A percentile compares a stretch with the other conserved stretches of the same genome.
Conservation (phyloP, 2,329 filamentous ascomycete species). For the Epichloe amarillans region DNA sequence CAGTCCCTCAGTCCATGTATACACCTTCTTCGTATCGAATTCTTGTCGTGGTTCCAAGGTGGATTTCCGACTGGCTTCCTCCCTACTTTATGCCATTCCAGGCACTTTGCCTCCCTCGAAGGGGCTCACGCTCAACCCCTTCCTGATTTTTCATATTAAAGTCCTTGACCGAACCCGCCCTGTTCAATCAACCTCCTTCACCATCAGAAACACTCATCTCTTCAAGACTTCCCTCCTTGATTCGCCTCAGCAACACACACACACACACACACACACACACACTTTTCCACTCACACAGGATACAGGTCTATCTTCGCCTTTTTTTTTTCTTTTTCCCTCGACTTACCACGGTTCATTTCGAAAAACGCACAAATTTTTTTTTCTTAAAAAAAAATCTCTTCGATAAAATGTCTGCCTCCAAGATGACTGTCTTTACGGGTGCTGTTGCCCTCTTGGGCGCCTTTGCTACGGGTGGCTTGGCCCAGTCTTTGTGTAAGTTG, state of each 20-base stretch:
- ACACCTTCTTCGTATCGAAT: background rate
- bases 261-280: background rate
- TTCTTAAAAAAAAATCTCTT: too few species aligned
- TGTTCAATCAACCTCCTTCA: background rate
- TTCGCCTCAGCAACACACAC: background rate
- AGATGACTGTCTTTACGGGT: constrained; percentile 14
- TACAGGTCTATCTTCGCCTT: too few species aligned
- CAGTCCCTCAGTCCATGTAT: background rate
- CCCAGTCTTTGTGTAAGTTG: constrained; percentile 11
- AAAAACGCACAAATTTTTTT: too few species aligned
- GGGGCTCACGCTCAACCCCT: background rate
- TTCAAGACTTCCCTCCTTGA: background rate
- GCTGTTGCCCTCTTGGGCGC: constrained; percentile 12
- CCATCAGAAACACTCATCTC: background rate
- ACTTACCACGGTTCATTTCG: background rate
- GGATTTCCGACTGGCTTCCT: background rate
- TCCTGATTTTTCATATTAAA: background rate
- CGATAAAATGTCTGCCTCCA: constrained; percentile 15
- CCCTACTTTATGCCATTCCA: background rate
- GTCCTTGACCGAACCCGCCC: background rate
- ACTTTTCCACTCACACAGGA: background rate
- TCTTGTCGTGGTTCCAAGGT: background rate
- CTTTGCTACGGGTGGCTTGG: constrained; percentile 10
- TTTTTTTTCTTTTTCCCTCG: too few species aligned
- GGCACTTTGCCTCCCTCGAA: background rate